Conservation (phyloP, 768 basidiomycete genomes). For the Suillus sp. region DNA sequence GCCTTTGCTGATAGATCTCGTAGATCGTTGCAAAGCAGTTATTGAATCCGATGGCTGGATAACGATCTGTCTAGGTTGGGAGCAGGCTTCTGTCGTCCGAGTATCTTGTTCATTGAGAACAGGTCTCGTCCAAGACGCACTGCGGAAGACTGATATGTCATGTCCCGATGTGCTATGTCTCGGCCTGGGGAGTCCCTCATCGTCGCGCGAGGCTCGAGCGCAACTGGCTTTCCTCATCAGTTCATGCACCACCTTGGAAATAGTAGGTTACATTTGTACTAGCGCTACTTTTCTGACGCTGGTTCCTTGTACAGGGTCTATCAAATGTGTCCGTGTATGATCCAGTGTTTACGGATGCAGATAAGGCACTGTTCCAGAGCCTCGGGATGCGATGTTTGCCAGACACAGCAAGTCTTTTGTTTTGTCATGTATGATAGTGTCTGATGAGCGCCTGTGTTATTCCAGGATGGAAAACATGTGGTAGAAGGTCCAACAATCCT, state of each 20-base stretch:
- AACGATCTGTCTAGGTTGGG: slow-evolving; percentile 57
- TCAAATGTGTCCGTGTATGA: slow-evolving; percentile 60
- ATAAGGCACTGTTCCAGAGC: slow-evolving; percentile 48
- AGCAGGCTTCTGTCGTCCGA: not conserved
- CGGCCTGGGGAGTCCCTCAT: slow-evolving; percentile 71
- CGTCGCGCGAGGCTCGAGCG: slow-evolving; percentile 60
- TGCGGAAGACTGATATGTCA: slow-evolving; percentile 26
- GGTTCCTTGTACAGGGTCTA: slow-evolving; percentile 42
- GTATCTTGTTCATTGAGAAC: not conserved
- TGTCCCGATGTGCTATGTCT: slow-evolving; percentile 57
- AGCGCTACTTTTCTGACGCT: slow-evolving; percentile 16
- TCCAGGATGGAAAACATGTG: slow-evolving; percentile 37
- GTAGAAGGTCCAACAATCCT: slow-evolving; percentile 54
- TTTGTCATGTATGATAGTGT: slow-evolving; percentile 8
- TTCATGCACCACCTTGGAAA: slow-evolving; percentile 51
- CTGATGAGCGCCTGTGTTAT: slow-evolving; percentile 16
- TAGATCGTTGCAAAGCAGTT: slow-evolving; percentile 49
- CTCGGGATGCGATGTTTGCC: slow-evolving; percentile 39
- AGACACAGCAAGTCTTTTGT: slow-evolving; percentile 50
- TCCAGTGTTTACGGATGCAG: slow-evolving; percentile 71
- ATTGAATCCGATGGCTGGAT: slow-evolving; percentile 54
- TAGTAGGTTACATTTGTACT: slow-evolving; percentile 51
- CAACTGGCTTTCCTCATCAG: slow-evolving; percentile 70
- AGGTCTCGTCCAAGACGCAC: slow-evolving; percentile 31
- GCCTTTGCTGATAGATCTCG: slow-evolving; percentile 37